These are phyloP conservation scores for Plantago elongata DNA, from an alignment of 257 asterid species.

Conservation along the genomic window DNA sequence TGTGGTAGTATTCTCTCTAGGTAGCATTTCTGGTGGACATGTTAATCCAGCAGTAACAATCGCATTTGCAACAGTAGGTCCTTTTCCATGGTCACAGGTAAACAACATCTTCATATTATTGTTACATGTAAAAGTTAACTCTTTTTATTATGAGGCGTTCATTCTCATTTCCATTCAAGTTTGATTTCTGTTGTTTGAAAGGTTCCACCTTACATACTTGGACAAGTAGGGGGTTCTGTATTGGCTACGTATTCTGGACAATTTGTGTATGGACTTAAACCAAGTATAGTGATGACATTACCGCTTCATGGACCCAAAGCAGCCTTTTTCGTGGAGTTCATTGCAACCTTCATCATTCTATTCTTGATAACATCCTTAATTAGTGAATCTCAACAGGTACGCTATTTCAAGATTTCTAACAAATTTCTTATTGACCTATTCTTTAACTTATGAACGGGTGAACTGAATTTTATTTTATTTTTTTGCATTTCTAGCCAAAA, in stretches of 20 bases:
- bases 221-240: constrained; percentile 72
- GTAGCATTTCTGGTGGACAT: constrained; percentile 89
- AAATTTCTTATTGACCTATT: neutral
- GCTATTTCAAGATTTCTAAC: constrained; percentile 6
- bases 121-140: too few species aligned
- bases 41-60: constrained; percentile 80
- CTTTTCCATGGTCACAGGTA: constrained; percentile 81
- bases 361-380: constrained; percentile 62
- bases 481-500: constrained; percentile 31
- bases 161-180: too few species aligned
- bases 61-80: constrained; percentile 70
- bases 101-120: neutral
- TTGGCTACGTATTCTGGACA: constrained; percentile 53
- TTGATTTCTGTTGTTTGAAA: constrained; percentile 14
- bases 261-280: constrained; percentile 45
- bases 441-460: neutral
- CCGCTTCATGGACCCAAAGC: constrained; percentile 58
- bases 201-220: constrained; percentile 68
- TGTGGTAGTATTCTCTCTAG: constrained; percentile 56
- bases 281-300: constrained; percentile 57
- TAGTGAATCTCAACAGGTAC: constrained; percentile 49
- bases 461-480: neutral
- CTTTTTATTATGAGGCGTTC: too few species aligned
- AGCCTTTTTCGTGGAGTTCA: constrained; percentile 68
- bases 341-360: constrained; percentile 65